phyloP scores from a whole-genome alignment of 805 yeast species.

The Lachancea fermentati region DNA sequence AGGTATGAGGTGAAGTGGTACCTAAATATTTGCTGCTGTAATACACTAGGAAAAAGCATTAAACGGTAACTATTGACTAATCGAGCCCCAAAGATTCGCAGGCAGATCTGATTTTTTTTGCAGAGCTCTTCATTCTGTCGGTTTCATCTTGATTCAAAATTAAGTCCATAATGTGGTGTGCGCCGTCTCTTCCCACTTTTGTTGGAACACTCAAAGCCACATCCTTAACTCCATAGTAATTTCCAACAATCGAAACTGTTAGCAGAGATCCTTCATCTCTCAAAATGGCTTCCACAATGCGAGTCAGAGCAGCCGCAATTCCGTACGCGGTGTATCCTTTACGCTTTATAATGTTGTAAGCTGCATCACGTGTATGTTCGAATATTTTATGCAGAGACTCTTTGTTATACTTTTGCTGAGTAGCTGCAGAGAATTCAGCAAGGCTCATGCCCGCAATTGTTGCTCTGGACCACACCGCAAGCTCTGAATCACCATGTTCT shows the following conservation, averaged over 20 bases:
- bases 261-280: constrained; percentile 5
- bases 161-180: background rate
- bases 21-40: too few species aligned
- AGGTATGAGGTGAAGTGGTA: too few species aligned
- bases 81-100: too few species aligned
- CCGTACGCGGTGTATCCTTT: constrained; percentile 8
- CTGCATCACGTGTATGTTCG: constrained; percentile 4
- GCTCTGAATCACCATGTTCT: background rate
- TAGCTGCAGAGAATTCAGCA: constrained; percentile 3
- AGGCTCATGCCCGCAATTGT: constrained; percentile 1
- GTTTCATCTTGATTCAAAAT: background rate
- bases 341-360: constrained; percentile 6
- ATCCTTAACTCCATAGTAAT: constrained; percentile 6
- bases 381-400: constrained; percentile 1
- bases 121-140: background rate
- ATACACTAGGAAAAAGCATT: too few species aligned
- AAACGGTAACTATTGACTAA: too few species aligned
- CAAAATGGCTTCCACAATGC: constrained; percentile 6
- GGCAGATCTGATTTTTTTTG: background rate
- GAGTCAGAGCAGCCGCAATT: constrained; percentile 7
- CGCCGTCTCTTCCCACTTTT: constrained; percentile 4
- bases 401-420: constrained; percentile 2
- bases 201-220: constrained; percentile 6
- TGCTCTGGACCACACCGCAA: background rate
- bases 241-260: constrained; percentile 7